Evolutionary conservation across 192 early-diverging fungal species (phyloP), one percentile per base, ranked within the genome.

Genomic region (Radiomyces spectabilis): DNA sequence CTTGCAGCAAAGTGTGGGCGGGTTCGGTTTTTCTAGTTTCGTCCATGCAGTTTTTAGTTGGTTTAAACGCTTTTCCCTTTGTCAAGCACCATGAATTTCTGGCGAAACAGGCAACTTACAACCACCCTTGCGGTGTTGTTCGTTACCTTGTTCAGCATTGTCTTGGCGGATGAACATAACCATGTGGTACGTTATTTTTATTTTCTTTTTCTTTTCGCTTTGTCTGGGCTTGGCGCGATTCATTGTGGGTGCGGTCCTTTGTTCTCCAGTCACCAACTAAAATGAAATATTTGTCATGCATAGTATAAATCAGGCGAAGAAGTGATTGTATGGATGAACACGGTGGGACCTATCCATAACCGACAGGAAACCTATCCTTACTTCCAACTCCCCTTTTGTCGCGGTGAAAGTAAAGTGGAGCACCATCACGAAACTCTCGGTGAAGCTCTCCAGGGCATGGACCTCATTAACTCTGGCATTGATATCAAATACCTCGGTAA

Each of bases 371-470:
- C 79, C 37, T 91, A 91, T 51, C 80, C 82, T 25, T 86, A 80
- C 47, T 80, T 77, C 32, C 79, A 85, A 40, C 65, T 90, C 32
- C 88, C 88, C 32, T 91, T 78, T 51, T 91, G 88, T 45, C 68
- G 68, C 18, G 86, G 86, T 2, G 52, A 67, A 12, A 67, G 72
- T 13, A 57, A 70, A 22, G 58, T 87, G 10, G 63, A 84, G 22
- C 88, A 91, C 54, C 78, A 84, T 55, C 88, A 91, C 57, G 88
- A 91, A 61, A 81, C 85, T 9, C 63, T 91, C 19, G 88, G 85
- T 16, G 88, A 91, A 57, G 88, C 86, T 2, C 64, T 91, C 13
- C 60, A 85, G 34, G 88, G 88, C 43, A 78, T 89, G 75, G 83
- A 89, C 32, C 71, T 91, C 30, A 73, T 76, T 45, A 83, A 83